A percentile compares a stretch with the other conserved stretches of the same genome.
Evolutionary conservation across 495 filamentous ascomycete species (phyloP).

Genomic region (Podospora anserina): DNA sequence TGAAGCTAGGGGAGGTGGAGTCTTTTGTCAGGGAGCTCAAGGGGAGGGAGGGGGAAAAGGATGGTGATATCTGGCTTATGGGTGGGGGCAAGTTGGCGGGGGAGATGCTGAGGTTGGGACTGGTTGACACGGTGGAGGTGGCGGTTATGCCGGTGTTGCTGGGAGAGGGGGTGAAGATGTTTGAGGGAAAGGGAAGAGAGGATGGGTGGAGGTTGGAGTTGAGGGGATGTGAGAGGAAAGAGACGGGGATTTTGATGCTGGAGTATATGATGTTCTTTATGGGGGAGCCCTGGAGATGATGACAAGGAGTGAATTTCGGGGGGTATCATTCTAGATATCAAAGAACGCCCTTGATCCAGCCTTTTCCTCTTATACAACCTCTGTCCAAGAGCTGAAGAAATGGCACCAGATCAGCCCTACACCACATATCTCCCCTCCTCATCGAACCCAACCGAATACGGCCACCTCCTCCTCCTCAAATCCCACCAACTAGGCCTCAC

Average conservation of each 20-base stretch:
- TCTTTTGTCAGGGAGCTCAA: not conserved
- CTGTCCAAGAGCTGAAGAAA: not conserved
- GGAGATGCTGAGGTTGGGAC: constrained; percentile 7
- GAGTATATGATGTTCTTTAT: not conserved
- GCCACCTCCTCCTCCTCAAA: not conserved
- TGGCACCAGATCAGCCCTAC: not conserved
- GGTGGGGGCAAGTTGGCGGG: constrained; percentile 22
- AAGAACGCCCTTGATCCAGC: too few species aligned
- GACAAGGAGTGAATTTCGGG: not conserved
- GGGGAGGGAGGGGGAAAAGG: not conserved
- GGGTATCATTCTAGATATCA: too few species aligned
- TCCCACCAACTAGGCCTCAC: constrained; percentile 8
- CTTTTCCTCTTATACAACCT: not conserved
- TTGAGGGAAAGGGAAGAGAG: not conserved
- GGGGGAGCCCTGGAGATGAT: not conserved
- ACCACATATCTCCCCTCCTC: not conserved
- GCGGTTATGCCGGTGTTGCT: constrained; percentile 25
- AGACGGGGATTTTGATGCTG: not conserved
- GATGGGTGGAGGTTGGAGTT: not conserved
- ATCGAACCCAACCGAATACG: not conserved
- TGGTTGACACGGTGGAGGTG: constrained; percentile 23
- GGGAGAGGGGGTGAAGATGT: constrained; percentile 14
- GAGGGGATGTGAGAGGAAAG: not conserved
- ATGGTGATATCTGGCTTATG: constrained; percentile 22
- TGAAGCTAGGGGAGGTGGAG: not conserved